Evolutionary conservation across 495 filamentous ascomycete species (phyloP).

Genomic region (Talaromyces wortmannii): DNA sequence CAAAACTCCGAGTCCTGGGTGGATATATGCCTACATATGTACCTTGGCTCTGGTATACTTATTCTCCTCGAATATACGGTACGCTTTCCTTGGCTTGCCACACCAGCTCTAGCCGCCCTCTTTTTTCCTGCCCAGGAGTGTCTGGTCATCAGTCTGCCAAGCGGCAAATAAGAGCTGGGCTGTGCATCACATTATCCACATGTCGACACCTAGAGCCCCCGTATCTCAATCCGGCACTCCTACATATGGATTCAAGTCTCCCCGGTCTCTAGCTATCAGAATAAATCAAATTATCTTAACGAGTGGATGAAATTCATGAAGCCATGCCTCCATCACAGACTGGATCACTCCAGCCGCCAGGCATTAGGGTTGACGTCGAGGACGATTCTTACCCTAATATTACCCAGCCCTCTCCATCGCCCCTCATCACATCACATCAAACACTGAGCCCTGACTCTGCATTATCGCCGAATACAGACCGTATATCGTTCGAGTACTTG

Average conservation of each 20-base stretch:
- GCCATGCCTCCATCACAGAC: background rate
- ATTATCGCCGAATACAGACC: background rate
- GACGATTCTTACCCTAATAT: background rate
- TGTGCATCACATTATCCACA: background rate
- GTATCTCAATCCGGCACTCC: too few species aligned
- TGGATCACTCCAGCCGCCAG: background rate
- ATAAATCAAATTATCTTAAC: too few species aligned
- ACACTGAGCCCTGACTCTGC: background rate
- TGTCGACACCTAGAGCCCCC: too few species aligned
- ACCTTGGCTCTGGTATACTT: too few species aligned
- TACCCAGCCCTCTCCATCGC: background rate
- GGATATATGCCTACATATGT: too few species aligned
- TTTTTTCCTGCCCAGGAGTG: background rate
- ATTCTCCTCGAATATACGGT: background rate
- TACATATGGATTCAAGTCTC: too few species aligned
- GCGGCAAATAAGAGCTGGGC: background rate
- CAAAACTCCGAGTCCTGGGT: too few species aligned
- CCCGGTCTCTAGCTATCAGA: too few species aligned
- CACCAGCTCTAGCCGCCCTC: background rate
- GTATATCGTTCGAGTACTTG: background rate
- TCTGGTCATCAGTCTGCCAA: too few species aligned
- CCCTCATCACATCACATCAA: background rate
- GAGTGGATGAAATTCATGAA: background rate
- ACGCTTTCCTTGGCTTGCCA: background rate
- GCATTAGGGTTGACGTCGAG: background rate